A percentile compares a stretch with the other conserved stretches of the same genome.
Conservation (phyloP, 352 stramenopile species). For the Pythium brachiatum region DNA sequence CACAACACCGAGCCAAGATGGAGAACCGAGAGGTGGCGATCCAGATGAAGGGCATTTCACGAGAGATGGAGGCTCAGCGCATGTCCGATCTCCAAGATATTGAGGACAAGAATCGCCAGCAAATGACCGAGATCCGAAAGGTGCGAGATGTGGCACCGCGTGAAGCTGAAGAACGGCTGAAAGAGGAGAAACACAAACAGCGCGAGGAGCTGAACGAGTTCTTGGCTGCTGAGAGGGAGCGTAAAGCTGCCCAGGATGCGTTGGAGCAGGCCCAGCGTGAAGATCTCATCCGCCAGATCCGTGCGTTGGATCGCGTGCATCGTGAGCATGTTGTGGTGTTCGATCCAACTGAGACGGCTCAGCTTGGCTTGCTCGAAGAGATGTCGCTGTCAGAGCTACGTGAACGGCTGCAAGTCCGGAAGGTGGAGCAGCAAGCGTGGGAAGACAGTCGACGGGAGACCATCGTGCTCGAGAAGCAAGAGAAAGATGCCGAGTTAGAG, state of each 20-base stretch:
- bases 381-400: slow-evolving; percentile 89
- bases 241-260: slow-evolving; percentile 57
- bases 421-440: slow-evolving; percentile 64
- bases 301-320: slow-evolving; percentile 76
- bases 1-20: slow-evolving; percentile 54
- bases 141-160: slow-evolving; percentile 76
- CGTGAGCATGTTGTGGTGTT: slow-evolving; percentile 84
- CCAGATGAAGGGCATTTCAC: slow-evolving; percentile 73
- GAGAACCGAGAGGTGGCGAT: slow-evolving; percentile 83
- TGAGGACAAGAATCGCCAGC: slow-evolving; percentile 48
- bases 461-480: slow-evolving; percentile 73
- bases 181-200: slow-evolving; percentile 56
- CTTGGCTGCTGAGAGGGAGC: slow-evolving; percentile 52
- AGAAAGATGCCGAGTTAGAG: slow-evolving; percentile 73
- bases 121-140: slow-evolving; percentile 68
- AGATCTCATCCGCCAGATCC: slow-evolving; percentile 86
- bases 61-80: slow-evolving; percentile 63
- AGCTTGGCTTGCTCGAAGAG: slow-evolving; percentile 88
- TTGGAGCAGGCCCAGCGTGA: slow-evolving; percentile 72
- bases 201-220: slow-evolving; percentile 67
- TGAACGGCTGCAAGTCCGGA: slow-evolving; percentile 79
- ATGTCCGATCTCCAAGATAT: slow-evolving; percentile 54
- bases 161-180: slow-evolving; percentile 64
- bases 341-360: slow-evolving; percentile 85
- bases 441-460: slow-evolving; percentile 61